A percentile compares a stretch with the other conserved stretches of the same genome.
These are phyloP conservation scores for Suhomyces maxii DNA, from an alignment of 1,139 yeast genomes.

Conservation along the genomic window DNA sequence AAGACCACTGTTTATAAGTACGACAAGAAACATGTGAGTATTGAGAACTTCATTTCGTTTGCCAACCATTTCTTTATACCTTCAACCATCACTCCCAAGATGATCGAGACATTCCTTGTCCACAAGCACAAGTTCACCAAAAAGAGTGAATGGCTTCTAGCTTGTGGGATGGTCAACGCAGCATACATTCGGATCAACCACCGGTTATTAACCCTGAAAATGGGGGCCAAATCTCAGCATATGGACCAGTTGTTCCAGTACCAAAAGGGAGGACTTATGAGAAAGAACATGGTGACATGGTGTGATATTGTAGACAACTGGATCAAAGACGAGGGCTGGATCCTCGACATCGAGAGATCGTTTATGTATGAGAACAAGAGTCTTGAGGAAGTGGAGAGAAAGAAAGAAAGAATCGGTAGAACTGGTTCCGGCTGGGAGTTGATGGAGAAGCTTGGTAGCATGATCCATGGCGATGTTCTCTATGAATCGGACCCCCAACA, in stretches of 20 bases:
- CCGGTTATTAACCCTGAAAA: constrained; percentile 39
- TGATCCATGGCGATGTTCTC: constrained; percentile 36
- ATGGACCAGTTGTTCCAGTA: constrained; percentile 50
- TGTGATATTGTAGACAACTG: constrained; percentile 52
- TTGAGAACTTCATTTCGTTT: constrained; percentile 55
- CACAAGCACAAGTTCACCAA: constrained; percentile 52
- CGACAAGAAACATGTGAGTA: constrained; percentile 29
- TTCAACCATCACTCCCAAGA: constrained; percentile 46
- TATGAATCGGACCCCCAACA: constrained; percentile 30
- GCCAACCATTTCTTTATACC: constrained; percentile 68
- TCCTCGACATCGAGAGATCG: constrained; percentile 41
- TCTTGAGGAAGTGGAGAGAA: constrained; percentile 17
- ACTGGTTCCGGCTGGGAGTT: constrained; percentile 37
- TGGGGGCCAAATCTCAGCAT: constrained; percentile 51
- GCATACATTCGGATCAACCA: constrained; percentile 58
- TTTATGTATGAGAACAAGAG: constrained; percentile 35
- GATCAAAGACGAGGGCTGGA: constrained; percentile 58
- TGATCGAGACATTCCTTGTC: constrained; percentile 51
- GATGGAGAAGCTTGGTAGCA: constrained; percentile 34
- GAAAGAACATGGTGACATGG: constrained; percentile 51
- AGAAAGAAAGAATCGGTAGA: constrained; percentile 29
- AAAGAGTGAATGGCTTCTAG: constrained; percentile 65
- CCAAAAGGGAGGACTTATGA: constrained; percentile 54
- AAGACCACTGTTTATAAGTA: constrained; percentile 18
- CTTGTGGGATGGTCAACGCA: constrained; percentile 64